phyloP scores from a whole-genome alignment of 441 rosid genomes.

The Flueggea neowawraea region DNA sequence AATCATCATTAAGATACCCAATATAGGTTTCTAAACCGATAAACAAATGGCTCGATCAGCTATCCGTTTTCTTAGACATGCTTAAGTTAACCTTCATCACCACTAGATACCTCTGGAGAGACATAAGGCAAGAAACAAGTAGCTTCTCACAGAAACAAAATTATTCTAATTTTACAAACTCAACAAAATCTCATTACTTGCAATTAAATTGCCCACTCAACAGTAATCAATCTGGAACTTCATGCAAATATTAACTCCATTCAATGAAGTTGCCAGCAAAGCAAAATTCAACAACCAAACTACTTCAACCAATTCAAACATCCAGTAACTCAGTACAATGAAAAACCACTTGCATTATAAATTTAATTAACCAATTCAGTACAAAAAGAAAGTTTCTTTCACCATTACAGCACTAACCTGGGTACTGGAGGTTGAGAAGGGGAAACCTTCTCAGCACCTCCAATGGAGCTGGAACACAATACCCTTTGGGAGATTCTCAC shows the following conservation, averaged over 20 bases:
- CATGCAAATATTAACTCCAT: conserved; percentile 3
- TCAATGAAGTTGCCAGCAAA: conserved; percentile 9
- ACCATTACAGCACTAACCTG: conserved; percentile 38
- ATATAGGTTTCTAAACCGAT: no score
- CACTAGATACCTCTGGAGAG: no score
- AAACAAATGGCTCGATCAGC: no score
- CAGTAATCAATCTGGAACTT: conserved; percentile 1
- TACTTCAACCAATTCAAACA: conserved; percentile 6
- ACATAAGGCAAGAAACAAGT: no score
- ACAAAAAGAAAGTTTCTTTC: conserved; percentile 4
- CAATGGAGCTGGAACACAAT: conserved; percentile 44
- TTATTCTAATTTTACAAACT: background rate
- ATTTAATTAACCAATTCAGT: conserved; percentile 6
- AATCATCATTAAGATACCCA: no score
- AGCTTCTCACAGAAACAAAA: background rate
- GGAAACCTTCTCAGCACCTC: conserved; percentile 46
- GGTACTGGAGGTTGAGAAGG: conserved; percentile 58
- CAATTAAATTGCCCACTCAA: conserved; percentile 12
- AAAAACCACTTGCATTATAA: conserved; percentile 8
- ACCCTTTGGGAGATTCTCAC: conserved; percentile 41
- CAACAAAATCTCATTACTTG: conserved; percentile 2
- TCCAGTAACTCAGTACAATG: background rate
- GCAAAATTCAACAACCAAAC: background rate
- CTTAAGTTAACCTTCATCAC: no score
- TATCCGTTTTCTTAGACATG: no score